Percentiles rank a stretch among this genome's conserved stretches.
phyloP scores from a whole-genome alignment of 2,329 filamentous ascomycete genomes.

The Xylariaceae sp. region DNA sequence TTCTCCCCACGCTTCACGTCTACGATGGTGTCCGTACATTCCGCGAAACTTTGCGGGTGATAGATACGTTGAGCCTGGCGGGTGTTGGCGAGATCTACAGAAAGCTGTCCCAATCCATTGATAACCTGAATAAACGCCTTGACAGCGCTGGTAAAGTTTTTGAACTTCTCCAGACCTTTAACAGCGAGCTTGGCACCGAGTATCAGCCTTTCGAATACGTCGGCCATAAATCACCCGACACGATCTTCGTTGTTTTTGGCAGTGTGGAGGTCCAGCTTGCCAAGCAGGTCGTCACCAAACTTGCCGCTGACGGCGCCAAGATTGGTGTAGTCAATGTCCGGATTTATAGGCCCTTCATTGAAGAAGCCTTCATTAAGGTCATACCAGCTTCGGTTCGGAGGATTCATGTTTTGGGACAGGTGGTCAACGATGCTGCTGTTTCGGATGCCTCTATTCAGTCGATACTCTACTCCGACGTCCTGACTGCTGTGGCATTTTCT shows the following conservation, averaged over 20 bases:
- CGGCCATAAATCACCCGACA: slow-evolving; percentile 73
- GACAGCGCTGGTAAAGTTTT: slow-evolving; percentile 67
- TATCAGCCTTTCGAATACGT: slow-evolving; percentile 94
- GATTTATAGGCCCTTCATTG: slow-evolving; percentile 90
- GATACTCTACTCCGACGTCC: slow-evolving; percentile 84
- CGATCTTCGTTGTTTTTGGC: slow-evolving; percentile 87
- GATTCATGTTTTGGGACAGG: slow-evolving; percentile 85
- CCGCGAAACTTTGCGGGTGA: slow-evolving; percentile 74
- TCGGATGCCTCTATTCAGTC: slow-evolving; percentile 74
- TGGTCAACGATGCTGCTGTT: slow-evolving; percentile 67
- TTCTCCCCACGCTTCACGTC: slow-evolving; percentile 79
- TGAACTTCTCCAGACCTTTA: slow-evolving; percentile 69
- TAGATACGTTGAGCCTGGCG: slow-evolving; percentile 72
- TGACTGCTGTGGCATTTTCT: slow-evolving; percentile 79
- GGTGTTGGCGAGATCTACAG: slow-evolving; percentile 67
- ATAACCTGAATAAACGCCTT: slow-evolving; percentile 62
- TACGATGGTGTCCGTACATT: slow-evolving; percentile 84
- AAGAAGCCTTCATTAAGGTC: slow-evolving; percentile 83
- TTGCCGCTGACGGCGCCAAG: slow-evolving; percentile 69
- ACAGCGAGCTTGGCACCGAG: slow-evolving; percentile 86
- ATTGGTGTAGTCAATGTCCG: slow-evolving; percentile 88
- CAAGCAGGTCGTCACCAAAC: slow-evolving; percentile 69
- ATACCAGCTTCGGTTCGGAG: slow-evolving; percentile 72
- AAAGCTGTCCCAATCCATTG: slow-evolving; percentile 56
- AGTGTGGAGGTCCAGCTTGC: slow-evolving; percentile 85